Base-by-base conservation (phyloP, 2,329 filamentous ascomycete genomes). In the Diplodia seriata region DNA sequence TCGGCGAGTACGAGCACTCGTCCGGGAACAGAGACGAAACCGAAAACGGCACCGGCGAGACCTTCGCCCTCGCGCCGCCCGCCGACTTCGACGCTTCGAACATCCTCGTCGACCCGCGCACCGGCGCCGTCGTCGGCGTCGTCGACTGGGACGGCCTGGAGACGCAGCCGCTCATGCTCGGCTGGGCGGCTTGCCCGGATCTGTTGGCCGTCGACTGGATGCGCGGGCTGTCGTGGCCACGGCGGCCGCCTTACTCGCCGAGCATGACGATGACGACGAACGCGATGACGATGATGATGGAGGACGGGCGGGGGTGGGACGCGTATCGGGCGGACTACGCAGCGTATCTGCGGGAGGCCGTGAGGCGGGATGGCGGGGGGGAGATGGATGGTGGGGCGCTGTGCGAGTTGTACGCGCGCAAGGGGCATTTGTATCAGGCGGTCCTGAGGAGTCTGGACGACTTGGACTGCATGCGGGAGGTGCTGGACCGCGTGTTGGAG, bases 61-160 rank as follows among this genome's bases (percentile, higher is more conserved):
- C 71, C 1, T 76, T 76, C 38, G 59, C 70, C 0, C 68, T 74
- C 1, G 63, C 49, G 0, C 73, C 74, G 55, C 33, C 68, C 7
- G 43, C 43, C 2, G 73, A 75, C 53, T 70, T 76, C 6, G 68
- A 73, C 36, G 59, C 70, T 8, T 71, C 75, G 20, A 76, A 76
- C 67, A 72, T 75, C 36, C 63, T 74, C 4, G 67, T 69, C 33
- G 69, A 72, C 51, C 53, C 68, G 15, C 43, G 51, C 43, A n/a
- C 43, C 0, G 68, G 65, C 15, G 33, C 67, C 12, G 33, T 69
- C 7, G 71, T 69, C 0, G 74, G 70, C 5, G 71, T 76, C 40
- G 56, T 75, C 7, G 72, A 73, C 69, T 74, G 72, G 72, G 71
- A 73, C 12, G 43, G 50, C 9, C 43, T 47, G 5, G 20, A 33